These are phyloP conservation scores for Pilatotrama ljubarskyi DNA, from an alignment of 768 basidiomycete genomes.

Conservation along the genomic window DNA sequence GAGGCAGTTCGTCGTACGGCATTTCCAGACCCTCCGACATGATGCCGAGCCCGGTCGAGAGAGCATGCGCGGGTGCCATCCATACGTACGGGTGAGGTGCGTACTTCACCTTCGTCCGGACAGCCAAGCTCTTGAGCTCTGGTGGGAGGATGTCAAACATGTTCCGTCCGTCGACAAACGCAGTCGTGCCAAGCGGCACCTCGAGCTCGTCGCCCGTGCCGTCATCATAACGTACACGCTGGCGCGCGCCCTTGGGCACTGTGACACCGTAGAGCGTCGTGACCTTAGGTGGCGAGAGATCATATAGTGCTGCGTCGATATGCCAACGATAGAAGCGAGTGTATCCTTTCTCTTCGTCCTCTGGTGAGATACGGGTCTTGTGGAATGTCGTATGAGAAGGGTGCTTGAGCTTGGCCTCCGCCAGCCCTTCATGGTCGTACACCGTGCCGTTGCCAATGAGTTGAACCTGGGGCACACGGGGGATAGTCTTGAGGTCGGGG, in stretches of 20 bases:
- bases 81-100: constrained; percentile 88
- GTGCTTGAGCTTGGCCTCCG: constrained; percentile 78
- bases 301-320: constrained; percentile 85
- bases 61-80: constrained; percentile 78
- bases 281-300: constrained; percentile 75
- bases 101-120: constrained; percentile 73
- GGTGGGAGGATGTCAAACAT: constrained; percentile 81
- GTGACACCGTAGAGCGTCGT: constrained; percentile 81
- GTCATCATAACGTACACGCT: constrained; percentile 79
- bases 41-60: constrained; percentile 81
- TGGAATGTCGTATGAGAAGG: constrained; percentile 87
- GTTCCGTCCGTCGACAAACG: constrained; percentile 75
- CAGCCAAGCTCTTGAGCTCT: constrained; percentile 76
- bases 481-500: constrained; percentile 89
- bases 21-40: constrained; percentile 77
- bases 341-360: constrained; percentile 73
- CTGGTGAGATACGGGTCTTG: constrained; percentile 69
- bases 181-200: constrained; percentile 86
- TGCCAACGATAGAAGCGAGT: constrained; percentile 95
- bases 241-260: constrained; percentile 65
- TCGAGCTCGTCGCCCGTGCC: constrained; percentile 80
- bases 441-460: constrained; percentile 88
- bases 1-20: constrained; percentile 63
- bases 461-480: constrained; percentile 85
- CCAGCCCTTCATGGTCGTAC: constrained; percentile 78